phyloP scores from a whole-genome alignment of 2,329 filamentous ascomycete genomes.

The Colletotrichum sublineola region DNA sequence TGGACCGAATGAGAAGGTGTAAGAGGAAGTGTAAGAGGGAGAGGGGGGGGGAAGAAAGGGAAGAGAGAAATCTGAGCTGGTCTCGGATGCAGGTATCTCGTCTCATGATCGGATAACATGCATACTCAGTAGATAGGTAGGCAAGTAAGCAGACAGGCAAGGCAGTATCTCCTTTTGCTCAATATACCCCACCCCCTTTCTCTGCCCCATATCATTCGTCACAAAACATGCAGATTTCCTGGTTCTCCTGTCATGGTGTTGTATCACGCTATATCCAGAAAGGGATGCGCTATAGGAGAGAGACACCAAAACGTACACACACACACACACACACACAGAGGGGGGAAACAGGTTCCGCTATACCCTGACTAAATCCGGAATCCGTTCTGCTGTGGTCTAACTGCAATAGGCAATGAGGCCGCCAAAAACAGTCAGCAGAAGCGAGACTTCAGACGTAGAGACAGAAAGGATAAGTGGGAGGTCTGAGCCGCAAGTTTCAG shows the following conservation, averaged over 20 bases:
- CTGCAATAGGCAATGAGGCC: too few species aligned
- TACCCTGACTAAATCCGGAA: too few species aligned
- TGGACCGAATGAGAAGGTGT: background rate
- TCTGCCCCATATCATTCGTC: slow-evolving; percentile 4
- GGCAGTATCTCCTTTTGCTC: slow-evolving; percentile 16
- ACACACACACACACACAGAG: too few species aligned
- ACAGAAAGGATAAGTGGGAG: background rate
- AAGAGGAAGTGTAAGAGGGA: background rate
- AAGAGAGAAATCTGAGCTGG: background rate
- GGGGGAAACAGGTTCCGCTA: too few species aligned
- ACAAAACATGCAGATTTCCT: background rate
- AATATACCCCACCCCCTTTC: background rate
- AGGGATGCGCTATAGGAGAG: background rate
- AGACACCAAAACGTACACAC: too few species aligned
- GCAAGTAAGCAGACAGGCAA: too few species aligned
- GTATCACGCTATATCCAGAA: slow-evolving; percentile 1
- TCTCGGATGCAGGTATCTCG: too few species aligned
- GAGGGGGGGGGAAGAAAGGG: too few species aligned
- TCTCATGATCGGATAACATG: background rate
- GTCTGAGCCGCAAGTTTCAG: slow-evolving; percentile 39
- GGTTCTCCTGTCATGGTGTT: slow-evolving; percentile 12
- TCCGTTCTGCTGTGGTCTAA: too few species aligned
- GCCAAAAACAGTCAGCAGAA: too few species aligned
- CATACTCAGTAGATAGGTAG: background rate
- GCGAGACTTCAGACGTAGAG: too few species aligned